Percentiles rank a stretch among this genome's conserved stretches.
These are phyloP conservation scores for Mycena metata DNA, from an alignment of 768 basidiomycete genomes.

Conservation along the genomic window DNA sequence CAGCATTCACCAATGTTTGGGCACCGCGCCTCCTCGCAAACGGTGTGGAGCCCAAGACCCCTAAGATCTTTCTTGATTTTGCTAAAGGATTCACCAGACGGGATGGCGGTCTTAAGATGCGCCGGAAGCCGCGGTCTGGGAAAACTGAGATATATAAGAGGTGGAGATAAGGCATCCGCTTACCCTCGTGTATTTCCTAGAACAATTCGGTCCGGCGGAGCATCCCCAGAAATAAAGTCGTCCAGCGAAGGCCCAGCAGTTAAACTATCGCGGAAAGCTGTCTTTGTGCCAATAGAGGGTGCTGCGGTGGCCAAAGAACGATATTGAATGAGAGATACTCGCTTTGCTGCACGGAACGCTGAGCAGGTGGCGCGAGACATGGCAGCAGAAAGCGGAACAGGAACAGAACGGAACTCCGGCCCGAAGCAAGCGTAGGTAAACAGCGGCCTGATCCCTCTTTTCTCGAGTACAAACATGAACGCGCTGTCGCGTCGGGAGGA, in stretches of 20 bases:
- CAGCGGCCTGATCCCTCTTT: too few relatives aligned
- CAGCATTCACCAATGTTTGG: constrained; percentile 99
- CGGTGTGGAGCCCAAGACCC: constrained; percentile 92
- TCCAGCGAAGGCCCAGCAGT: constrained; percentile 80
- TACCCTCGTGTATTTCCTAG: constrained; percentile 81
- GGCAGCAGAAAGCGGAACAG: too few relatives aligned
- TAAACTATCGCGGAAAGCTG: constrained; percentile 65
- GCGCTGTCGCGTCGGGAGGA: constrained; percentile 90
- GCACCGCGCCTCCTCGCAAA: constrained; percentile 98
- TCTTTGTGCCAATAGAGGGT: constrained; percentile 49
- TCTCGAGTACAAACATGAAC: constrained; percentile 68
- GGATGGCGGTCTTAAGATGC: constrained; percentile 92
- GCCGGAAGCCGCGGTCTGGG: constrained; percentile 87
- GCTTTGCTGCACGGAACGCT: constrained; percentile 31
- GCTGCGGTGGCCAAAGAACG: constrained; percentile 66
- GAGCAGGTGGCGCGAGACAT: constrained; percentile 24
- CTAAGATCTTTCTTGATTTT: constrained; percentile 96
- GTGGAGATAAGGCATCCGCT: constrained; percentile 37
- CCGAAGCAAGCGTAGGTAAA: too few relatives aligned
- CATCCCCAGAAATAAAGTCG: constrained; percentile 82
- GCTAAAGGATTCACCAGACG: constrained; percentile 88
- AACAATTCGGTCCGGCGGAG: constrained; percentile 66
- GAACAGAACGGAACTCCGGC: constrained; percentile 16
- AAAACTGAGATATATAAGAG: background rate
- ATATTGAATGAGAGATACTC: constrained; percentile 41